Conservation (phyloP, 1,284 basidiomycete species). For the Marasmius tenuissimus region DNA sequence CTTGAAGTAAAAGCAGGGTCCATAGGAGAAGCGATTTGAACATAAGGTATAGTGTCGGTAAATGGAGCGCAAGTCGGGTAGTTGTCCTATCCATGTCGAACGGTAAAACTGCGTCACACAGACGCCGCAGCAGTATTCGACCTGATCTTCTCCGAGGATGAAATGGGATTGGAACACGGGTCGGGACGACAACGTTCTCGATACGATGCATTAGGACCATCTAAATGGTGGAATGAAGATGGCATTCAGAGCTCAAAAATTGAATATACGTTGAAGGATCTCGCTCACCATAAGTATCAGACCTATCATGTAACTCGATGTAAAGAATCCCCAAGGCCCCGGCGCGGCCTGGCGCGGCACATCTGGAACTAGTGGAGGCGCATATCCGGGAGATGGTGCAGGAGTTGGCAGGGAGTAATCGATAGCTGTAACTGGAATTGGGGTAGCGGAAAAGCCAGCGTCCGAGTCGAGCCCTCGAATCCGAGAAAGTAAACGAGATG, state of each 20-base stretch:
- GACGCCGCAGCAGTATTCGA: constrained; percentile 21
- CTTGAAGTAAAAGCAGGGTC: constrained; percentile 57
- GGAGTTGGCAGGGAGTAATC: constrained; percentile 1
- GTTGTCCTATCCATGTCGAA: constrained; percentile 58
- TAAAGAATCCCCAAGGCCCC: constrained; percentile 68
- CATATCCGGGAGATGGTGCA: background rate
- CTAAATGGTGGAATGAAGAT: constrained; percentile 29
- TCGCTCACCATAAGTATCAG: constrained; percentile 59
- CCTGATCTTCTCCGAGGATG: constrained; percentile 25
- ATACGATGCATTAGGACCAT: constrained; percentile 69
- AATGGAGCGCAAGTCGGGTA: constrained; percentile 57
- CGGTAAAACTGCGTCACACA: constrained; percentile 51
- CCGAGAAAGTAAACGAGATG: constrained; percentile 42
- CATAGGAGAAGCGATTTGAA: constrained; percentile 55
- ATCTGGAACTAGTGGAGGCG: constrained; percentile 10
- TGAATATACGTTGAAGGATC: no score
- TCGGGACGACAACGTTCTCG: constrained; percentile 73
- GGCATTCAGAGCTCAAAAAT: no score
- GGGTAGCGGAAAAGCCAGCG: constrained; percentile 1
- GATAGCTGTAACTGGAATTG: constrained; percentile 3
- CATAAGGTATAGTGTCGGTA: constrained; percentile 64
- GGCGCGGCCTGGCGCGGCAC: constrained; percentile 33
- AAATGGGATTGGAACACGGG: constrained; percentile 31
- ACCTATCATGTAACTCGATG: constrained; percentile 66
- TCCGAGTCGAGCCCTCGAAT: constrained; percentile 35